A percentile compares a stretch with the other conserved stretches of the same genome.
Evolutionary conservation across 805 yeast genomes (phyloP).

Genomic region (Saccharomycopsis guyanensis): DNA sequence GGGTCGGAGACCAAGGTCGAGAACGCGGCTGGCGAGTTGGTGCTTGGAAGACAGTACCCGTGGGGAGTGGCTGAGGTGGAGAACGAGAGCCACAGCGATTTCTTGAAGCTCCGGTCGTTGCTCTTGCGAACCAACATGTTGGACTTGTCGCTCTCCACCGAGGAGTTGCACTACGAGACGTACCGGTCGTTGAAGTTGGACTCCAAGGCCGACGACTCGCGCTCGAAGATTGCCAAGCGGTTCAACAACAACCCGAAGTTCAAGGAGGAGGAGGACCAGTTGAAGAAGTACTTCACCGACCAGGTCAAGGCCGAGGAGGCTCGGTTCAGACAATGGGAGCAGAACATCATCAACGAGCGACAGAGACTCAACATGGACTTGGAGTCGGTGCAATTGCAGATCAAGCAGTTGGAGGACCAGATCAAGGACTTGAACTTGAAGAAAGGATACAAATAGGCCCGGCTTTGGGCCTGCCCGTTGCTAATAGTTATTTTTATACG

Average conservation of each 20-base stretch:
- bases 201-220: slow-evolving; percentile 34
- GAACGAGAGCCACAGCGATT: slow-evolving; percentile 79
- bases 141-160: slow-evolving; percentile 72
- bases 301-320: slow-evolving; percentile 96
- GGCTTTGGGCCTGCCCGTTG: neutral
- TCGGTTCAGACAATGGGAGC: slow-evolving; percentile 97
- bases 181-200: slow-evolving; percentile 69
- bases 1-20: slow-evolving; percentile 71
- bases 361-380: slow-evolving; percentile 89
- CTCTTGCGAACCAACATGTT: slow-evolving; percentile 77
- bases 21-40: slow-evolving; percentile 51
- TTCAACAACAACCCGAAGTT: slow-evolving; percentile 79
- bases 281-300: slow-evolving; percentile 91
- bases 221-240: slow-evolving; percentile 27
- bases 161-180: slow-evolving; percentile 73
- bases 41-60: slow-evolving; percentile 78
- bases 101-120: slow-evolving; percentile 70
- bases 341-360: slow-evolving; percentile 90
- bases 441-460: slow-evolving; percentile 32
- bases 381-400: slow-evolving; percentile 76
- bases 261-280: slow-evolving; percentile 91
- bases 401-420: slow-evolving; percentile 67
- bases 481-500: neutral
- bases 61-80: slow-evolving; percentile 90
- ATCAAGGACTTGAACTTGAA: slow-evolving; percentile 54